Conservation (phyloP, 345 rosid genomes). For the Microcos paniculata region DNA sequence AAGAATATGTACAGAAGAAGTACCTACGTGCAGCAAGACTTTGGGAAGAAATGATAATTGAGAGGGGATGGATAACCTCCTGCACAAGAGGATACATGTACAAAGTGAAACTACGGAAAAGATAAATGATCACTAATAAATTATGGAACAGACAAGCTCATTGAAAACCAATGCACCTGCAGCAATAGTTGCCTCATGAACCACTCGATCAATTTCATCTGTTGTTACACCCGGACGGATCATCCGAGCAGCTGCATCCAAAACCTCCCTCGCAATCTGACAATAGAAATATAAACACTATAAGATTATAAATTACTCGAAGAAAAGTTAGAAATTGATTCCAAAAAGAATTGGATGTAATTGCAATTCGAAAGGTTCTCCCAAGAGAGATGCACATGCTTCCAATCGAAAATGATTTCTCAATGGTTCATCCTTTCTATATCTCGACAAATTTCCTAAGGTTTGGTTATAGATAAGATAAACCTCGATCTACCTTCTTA, state of each 20-base stretch:
- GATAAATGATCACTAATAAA: background rate
- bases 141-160: background rate
- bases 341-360: background rate
- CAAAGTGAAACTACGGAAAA: background rate
- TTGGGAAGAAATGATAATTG: slow-evolving; percentile 91
- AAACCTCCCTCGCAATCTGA: slow-evolving; percentile 82
- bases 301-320: background rate
- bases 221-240: slow-evolving; percentile 89
- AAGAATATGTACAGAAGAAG: slow-evolving; percentile 32
- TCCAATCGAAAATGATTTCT: background rate
- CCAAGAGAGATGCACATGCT: background rate
- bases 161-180: slow-evolving; percentile 51
- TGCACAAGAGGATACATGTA: slow-evolving; percentile 28
- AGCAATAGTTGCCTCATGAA: slow-evolving; percentile 84
- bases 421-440: background rate
- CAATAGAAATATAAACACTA: background rate
- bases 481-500: background rate
- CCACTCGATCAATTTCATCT: slow-evolving; percentile 92
- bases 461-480: no score
- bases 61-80: slow-evolving; percentile 99
- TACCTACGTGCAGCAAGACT: slow-evolving; percentile 99
- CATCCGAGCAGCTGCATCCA: slow-evolving; percentile 86
- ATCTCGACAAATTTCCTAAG: background rate
- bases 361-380: background rate
- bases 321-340: background rate